phyloP scores from a whole-genome alignment of 176 grass and related monocot species.

The Alopecurus myosuroides region DNA sequence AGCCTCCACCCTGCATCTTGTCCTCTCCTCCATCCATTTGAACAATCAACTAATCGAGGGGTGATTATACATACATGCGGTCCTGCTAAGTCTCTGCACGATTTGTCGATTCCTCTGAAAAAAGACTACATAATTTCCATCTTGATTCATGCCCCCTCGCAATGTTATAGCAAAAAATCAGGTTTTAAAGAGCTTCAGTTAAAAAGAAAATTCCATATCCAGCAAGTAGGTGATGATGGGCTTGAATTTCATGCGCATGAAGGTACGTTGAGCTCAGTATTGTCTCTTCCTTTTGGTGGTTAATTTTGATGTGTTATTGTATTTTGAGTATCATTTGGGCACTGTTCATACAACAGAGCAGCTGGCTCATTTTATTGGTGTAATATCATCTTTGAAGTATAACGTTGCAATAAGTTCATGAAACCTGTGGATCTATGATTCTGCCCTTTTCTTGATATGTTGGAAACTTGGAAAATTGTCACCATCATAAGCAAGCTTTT shows the following conservation, averaged over 20 bases:
- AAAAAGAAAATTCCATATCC: not conserved
- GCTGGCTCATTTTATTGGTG: not conserved
- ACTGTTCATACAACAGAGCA: not conserved
- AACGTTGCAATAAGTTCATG: not conserved
- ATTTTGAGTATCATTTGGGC: not conserved
- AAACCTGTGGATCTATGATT: not conserved
- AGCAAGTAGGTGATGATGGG: not conserved
- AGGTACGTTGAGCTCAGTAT: not conserved
- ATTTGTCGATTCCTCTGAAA: not conserved
- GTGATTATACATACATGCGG: not conserved
- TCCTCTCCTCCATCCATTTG: not conserved
- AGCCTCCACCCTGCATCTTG: not conserved
- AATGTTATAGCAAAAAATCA: not conserved
- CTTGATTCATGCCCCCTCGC: not conserved
- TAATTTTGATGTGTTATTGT: not conserved
- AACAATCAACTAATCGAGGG: not conserved
- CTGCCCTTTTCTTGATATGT: not conserved
- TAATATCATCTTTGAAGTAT: not conserved
- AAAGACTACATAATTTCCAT: not conserved
- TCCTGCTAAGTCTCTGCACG: not conserved
- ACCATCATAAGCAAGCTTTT: not conserved
- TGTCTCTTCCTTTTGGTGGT: not conserved
- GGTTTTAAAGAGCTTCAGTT: not conserved
- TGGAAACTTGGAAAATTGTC: too few relatives aligned
- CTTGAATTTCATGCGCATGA: not conserved